Conservation (phyloP, 2,329 filamentous ascomycete species). For the Parastagonospora nodorum region DNA sequence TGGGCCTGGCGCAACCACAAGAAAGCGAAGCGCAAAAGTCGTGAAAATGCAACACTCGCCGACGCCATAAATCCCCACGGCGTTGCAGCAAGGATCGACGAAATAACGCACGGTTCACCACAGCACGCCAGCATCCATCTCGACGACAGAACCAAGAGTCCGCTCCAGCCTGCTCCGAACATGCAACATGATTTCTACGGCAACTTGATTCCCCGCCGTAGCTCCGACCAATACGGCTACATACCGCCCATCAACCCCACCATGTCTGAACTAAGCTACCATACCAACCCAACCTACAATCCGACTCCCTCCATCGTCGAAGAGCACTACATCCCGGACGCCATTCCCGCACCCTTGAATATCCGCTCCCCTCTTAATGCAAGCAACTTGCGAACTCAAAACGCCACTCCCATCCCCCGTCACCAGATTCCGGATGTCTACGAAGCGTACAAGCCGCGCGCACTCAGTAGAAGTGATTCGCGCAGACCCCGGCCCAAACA, state of each 20-base stretch:
- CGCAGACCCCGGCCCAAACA: not conserved
- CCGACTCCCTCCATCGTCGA: too few species aligned
- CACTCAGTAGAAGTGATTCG: not conserved
- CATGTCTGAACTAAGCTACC: not conserved
- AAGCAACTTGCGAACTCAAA: too few species aligned
- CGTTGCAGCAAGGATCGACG: slow-evolving; percentile 8
- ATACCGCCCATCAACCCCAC: not conserved
- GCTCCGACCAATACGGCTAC: too few species aligned
- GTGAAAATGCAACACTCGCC: slow-evolving; percentile 7
- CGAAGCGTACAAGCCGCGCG: not conserved
- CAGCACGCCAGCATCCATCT: not conserved
- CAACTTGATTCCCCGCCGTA: too few species aligned
- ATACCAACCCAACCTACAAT: too few species aligned
- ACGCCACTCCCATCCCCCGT: too few species aligned
- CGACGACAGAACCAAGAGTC: not conserved
- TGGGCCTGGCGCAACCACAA: slow-evolving; percentile 9
- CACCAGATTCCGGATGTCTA: not conserved
- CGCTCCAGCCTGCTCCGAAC: not conserved
- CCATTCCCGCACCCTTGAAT: too few species aligned
- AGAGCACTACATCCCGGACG: too few species aligned
- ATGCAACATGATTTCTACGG: not conserved
- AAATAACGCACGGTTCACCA: not conserved
- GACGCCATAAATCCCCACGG: slow-evolving; percentile 10
- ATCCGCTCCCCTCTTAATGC: too few species aligned
- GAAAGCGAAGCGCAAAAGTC: slow-evolving; percentile 7